Base-by-base conservation (phyloP, 768 basidiomycete species). In the Calvatia gigantea region DNA sequence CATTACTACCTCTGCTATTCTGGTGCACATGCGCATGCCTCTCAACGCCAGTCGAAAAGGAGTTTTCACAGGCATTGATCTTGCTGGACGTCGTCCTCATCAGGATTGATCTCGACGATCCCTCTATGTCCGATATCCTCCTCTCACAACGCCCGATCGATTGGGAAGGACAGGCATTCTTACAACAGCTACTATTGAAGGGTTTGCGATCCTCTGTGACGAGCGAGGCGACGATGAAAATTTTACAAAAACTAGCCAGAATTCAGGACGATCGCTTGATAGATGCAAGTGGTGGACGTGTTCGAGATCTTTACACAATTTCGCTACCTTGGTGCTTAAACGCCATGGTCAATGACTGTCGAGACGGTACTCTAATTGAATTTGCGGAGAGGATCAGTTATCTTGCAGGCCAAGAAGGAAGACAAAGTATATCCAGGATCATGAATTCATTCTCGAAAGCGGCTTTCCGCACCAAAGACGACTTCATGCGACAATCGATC, bases 401-500 rank as follows among this genome's bases (percentile, higher is more conserved):
- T 9, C 76, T 97, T 15, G 94, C 95, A 2, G 82, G 83, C 37
- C 68, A 73, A 45, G 88, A 92, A 60, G 85, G 84, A 25, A 80
- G 85, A 27, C 78, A 82, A n/a, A 89, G 87, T 63, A 90, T 97
- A 62, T 79, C 84, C 51, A 86, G 90, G 45, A 89, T 98, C 64
- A 90, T 96, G 87, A 86, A 78, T 3, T 94, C 91, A 2, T 95
- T 95, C 62, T 83, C 89, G 53, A 91, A 91, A 69, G 76, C 79
- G 19, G 87, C 90, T 48, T 97, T 98, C 77, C 79, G 94, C 45
- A 93, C 93, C 1, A 87, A 87, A 64, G 94, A 98, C 50, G 94
- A 97, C 70, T 96, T 96, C 72, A 79, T 96, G 56, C 85, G 92
- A 4, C 93, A 97, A 65, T 93, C 91, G 0, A 86, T 93, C 19